These are phyloP conservation scores for Eucalyptus sideroxylon DNA, from an alignment of 345 rosid genomes.

Conservation along the genomic window DNA sequence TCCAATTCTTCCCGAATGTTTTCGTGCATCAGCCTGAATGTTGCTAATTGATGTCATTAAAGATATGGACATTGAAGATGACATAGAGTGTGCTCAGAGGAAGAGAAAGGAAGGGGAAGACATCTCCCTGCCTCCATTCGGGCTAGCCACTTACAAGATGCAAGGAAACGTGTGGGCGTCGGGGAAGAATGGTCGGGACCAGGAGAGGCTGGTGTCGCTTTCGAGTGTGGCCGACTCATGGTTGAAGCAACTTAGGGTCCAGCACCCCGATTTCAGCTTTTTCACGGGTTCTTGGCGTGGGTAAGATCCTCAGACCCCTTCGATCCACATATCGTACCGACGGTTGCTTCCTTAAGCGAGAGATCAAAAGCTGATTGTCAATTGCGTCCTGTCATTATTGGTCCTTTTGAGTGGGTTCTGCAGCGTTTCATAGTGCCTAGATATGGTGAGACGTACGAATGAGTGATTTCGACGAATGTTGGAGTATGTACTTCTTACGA, in stretches of 20 bases:
- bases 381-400: neutral
- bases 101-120: constrained; percentile 59
- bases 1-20: neutral
- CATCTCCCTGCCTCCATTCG: constrained; percentile 69
- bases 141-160: constrained; percentile 97
- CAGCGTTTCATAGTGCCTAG: neutral
- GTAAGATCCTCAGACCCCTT: neutral
- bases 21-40: neutral
- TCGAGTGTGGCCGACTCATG: constrained; percentile 95
- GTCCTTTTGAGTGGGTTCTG: neutral
- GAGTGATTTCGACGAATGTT: neutral
- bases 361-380: neutral
- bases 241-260: constrained; percentile 93
- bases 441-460: neutral
- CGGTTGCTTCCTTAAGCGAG: neutral
- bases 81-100: constrained; percentile 18
- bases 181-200: constrained; percentile 70
- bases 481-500: neutral
- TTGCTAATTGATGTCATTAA: neutral
- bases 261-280: constrained; percentile 95
- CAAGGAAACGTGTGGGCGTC: constrained; percentile 92
- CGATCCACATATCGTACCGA: neutral
- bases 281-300: constrained; percentile 67
- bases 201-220: constrained; percentile 67
- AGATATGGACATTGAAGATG: constrained; percentile 81